Evolutionary conservation across 192 early-diverging fungal species (phyloP).

Genomic region (Gigaspora rosea): DNA sequence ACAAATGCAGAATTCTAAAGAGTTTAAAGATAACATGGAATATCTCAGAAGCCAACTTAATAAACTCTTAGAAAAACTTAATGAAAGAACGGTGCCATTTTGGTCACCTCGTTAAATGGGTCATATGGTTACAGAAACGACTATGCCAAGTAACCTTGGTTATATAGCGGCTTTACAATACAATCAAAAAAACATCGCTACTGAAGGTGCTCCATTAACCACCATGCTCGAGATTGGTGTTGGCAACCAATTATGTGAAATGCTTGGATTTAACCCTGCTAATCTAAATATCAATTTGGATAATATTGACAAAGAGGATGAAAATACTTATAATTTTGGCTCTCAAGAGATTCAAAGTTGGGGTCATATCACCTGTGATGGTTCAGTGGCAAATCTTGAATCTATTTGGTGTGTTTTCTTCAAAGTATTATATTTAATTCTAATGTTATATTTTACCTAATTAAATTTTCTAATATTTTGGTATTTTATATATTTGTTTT

Average conservation of each 20-base stretch:
- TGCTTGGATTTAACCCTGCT: conserved; percentile 2
- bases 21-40: neutral
- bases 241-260: neutral
- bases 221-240: neutral
- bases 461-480: too few species aligned
- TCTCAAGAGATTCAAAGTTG: neutral
- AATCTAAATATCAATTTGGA: neutral
- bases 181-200: neutral
- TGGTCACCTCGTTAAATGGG: conserved; percentile 8
- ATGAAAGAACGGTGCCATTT: neutral
- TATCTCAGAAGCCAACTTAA: neutral
- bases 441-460: too few species aligned
- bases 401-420: neutral
- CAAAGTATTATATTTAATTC: too few species aligned
- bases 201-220: neutral
- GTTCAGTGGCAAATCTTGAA: conserved; percentile 13
- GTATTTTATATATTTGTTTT: neutral
- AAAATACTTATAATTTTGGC: neutral
- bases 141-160: neutral
- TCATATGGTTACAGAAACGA: neutral
- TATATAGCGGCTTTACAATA: neutral
- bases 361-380: conserved; percentile 8
- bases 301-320: neutral
- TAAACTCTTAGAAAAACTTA: neutral
- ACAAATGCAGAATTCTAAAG: neutral